Evolutionary conservation across 1,139 yeast species (phyloP).

Genomic region (Yamadazyma spencermartinsiae): DNA sequence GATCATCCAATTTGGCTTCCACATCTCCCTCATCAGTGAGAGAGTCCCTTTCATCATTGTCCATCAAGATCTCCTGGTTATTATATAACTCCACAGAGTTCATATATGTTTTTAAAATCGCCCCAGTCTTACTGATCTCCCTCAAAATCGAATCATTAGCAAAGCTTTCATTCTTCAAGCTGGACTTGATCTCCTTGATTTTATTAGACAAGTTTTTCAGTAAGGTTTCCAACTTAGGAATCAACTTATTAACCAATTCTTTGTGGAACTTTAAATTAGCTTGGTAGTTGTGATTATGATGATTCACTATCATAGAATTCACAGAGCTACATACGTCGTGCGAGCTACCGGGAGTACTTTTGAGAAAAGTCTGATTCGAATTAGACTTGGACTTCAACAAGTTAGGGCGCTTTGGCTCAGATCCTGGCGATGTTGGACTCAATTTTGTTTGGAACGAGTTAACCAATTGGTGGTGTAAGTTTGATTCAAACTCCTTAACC

Average conservation of each 20-base stretch:
- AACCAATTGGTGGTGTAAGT: constrained; percentile 62
- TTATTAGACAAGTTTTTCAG: constrained; percentile 39
- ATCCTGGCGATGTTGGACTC: constrained; percentile 4
- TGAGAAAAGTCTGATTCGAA: constrained; percentile 13
- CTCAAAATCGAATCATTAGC: constrained; percentile 37
- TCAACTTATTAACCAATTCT: constrained; percentile 34
- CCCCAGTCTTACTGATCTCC: constrained; percentile 45
- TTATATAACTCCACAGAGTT: constrained; percentile 37
- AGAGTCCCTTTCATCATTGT: constrained; percentile 19
- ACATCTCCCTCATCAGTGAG: constrained; percentile 26
- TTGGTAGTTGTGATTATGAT: constrained; percentile 33
- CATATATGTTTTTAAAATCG: constrained; percentile 32
- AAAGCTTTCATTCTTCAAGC: constrained; percentile 45
- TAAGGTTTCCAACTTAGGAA: constrained; percentile 41
- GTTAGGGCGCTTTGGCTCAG: constrained; percentile 26
- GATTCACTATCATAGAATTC: constrained; percentile 37
- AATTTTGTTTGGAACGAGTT: constrained; percentile 30
- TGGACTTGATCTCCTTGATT: constrained; percentile 44
- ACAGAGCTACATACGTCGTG: constrained; percentile 32
- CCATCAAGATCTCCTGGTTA: constrained; percentile 22
- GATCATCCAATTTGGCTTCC: constrained; percentile 39
- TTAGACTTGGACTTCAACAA: constrained; percentile 36
- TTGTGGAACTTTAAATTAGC: constrained; percentile 31
- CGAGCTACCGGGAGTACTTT: constrained; percentile 26
- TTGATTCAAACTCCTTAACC: constrained; percentile 69